Base-by-base conservation (phyloP, 352 stramenopile genomes). In the Globisporangium barbulae region DNA sequence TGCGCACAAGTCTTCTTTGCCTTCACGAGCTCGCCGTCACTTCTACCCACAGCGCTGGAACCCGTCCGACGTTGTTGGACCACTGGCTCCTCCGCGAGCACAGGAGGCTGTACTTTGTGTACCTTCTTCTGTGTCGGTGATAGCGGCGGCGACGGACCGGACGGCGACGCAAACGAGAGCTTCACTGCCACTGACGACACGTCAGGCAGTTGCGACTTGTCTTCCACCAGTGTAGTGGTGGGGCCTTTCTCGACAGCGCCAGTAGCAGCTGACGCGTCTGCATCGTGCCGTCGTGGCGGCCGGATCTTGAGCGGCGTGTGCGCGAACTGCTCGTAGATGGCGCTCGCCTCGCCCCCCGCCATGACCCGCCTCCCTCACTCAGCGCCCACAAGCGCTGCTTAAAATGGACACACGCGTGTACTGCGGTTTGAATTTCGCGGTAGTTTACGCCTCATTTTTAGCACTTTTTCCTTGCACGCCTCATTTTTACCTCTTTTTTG, bases 291-390 rank as follows among this genome's bases (percentile, higher is more conserved):
- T 50, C 13, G 58, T 53, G 28, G 22, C 7, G 65, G 62, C 57
- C 79, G 80, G 49, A 84, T 72, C 48, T 74, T 74, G 56, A 84
- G 69, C 37, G 75, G 75, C n/a, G 71, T 75, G 58, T 65, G 66
- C 60, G 78, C 53, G 55, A 84, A 84, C 35, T 69, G 75, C 66
- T 73, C 60, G 64, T 84, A 84, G 39, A 84, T 75, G 21, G 58
- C 64, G 49, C 64, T 65, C 65, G 69, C 73, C 12, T 63, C 66
- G 55, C 65, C 54, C 42, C 72, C 65, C 30, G 62, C 56, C 72
- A 80, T 81, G 59, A 15, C 15, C 30, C 22, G 47, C 15, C 44
- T 53, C 37, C 44, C 17, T 42, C 5, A 21, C 21, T 39, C 37
- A n/a, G 21, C 19, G 33, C 53, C 25, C 33, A 17, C 17, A 17